Evolutionary conservation across 1,284 basidiomycete genomes (phyloP), one percentile per base, ranked within the genome.

Genomic region (Boletus subluridellus): DNA sequence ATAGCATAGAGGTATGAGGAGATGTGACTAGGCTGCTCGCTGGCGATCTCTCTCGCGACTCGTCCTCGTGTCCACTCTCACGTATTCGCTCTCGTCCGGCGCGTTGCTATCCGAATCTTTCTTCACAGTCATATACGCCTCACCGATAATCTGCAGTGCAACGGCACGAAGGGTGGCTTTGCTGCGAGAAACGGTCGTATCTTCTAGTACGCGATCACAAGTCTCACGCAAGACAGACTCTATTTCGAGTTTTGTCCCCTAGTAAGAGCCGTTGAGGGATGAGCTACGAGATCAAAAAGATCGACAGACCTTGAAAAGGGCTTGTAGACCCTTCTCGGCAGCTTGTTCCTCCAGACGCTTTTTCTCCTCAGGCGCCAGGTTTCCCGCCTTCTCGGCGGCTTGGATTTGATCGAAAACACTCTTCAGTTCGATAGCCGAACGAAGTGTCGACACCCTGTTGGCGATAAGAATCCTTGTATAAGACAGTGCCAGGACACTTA

Each of bases 381-480:
- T 89, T 1, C 96, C 97, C 1, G 89, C 85, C 69, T 92, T 89
- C 73, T 96, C 95, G 0, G 94, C 94, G 0, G 87, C 88, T 74
- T 96, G 92, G 34, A 99, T 89, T 72, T 95, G 94, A 68, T 99
- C 95, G 64, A 99, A 99, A 1, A 98, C 94, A 37, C 82, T 80
- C 75, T 98, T 98, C 59, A 99, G 84, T 70, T 97, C 95, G 60
- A 97, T 87, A 0, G 95, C 95, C 1, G 92, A 86, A 45, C 91
- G 84, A 6, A 95, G 77, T 0, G 93, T 94, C 3, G 93, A 95
- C 11, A 98, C 92, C 11, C 92, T 94, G 60, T 38, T 45, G 46
- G 35, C 37, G 41, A 52, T 67, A 24, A 63, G 48, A n/a, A 49
- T 42, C 48, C 30, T 49, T 7, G 47, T 46, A 62, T 56, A 30